Percentiles rank a stretch among this genome's conserved stretches.
Evolutionary conservation across 768 basidiomycete species (phyloP).

Genomic region (Asterophora parasitica): DNA sequence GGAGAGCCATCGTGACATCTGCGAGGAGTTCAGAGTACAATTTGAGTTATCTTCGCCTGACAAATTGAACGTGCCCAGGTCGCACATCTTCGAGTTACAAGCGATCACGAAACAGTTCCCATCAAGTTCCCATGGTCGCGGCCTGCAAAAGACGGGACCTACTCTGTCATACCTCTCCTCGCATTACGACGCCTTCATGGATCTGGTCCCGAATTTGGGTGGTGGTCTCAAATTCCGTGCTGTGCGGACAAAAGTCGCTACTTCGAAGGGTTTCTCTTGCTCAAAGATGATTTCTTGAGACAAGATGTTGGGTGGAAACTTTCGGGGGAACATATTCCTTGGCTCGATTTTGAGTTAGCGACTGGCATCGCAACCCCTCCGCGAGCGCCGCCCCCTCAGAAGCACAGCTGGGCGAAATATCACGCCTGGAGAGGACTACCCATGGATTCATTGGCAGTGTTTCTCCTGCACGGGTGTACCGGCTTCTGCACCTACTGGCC

Average conservation of each 20-base stretch:
- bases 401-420: constrained; percentile 38
- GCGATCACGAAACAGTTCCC: constrained; percentile 16
- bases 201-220: constrained; percentile 30
- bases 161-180: constrained; percentile 12
- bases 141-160: constrained; percentile 12
- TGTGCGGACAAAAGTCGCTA: constrained; percentile 17
- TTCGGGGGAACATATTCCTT: constrained; percentile 26
- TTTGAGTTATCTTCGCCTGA: no score
- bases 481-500: constrained; percentile 30
- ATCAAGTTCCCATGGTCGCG: constrained; percentile 23
- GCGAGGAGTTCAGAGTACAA: constrained; percentile 2
- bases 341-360: constrained; percentile 25
- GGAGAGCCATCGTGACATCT: neutral
- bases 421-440: constrained; percentile 42
- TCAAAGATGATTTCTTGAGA: constrained; percentile 24
- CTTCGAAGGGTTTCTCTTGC: constrained; percentile 28
- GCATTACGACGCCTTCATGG: constrained; percentile 27
- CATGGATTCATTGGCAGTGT: constrained; percentile 35
- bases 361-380: constrained; percentile 18
- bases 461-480: constrained; percentile 41
- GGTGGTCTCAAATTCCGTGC: constrained; percentile 29
- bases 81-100: constrained; percentile 9
- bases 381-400: constrained; percentile 20
- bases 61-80: neutral
- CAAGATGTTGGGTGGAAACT: constrained; percentile 35